Percentiles rank a stretch among this genome's conserved stretches.
Evolutionary conservation across 148 eudicot species (phyloP).

Genomic region (Nepenthes mirabilis): DNA sequence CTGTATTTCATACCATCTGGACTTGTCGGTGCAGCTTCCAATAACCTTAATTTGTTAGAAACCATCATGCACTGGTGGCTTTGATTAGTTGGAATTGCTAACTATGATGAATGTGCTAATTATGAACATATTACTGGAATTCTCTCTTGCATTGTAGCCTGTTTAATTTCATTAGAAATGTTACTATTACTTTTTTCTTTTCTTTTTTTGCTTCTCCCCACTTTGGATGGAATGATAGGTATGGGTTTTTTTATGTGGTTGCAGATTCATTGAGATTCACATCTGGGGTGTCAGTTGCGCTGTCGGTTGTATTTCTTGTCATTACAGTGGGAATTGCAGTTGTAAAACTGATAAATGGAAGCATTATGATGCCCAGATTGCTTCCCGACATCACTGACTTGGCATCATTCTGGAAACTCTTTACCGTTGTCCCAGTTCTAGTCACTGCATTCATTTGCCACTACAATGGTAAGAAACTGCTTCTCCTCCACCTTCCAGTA

Average conservation of each 20-base stretch:
- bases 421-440: slow-evolving; percentile 68
- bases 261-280: slow-evolving; percentile 65
- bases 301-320: slow-evolving; percentile 63
- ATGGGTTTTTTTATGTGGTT: slow-evolving; percentile 3
- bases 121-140: too few species aligned
- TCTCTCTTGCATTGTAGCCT: too few species aligned
- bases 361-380: slow-evolving; percentile 49
- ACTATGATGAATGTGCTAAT: too few species aligned
- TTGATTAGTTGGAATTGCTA: too few species aligned
- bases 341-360: slow-evolving; percentile 51
- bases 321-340: slow-evolving; percentile 48
- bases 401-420: slow-evolving; percentile 44
- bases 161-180: neutral
- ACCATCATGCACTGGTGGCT: too few species aligned
- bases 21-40: too few species aligned
- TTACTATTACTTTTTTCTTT: neutral
- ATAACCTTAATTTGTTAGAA: too few species aligned
- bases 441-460: slow-evolving; percentile 83
- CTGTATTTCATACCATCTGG: too few species aligned
- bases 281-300: slow-evolving; percentile 62
- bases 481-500: neutral
- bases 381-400: slow-evolving; percentile 32
- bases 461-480: slow-evolving; percentile 43
- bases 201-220: neutral
- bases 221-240: slow-evolving; percentile 1